Evolutionary conservation across 1,284 basidiomycete genomes (phyloP).

Genomic region (Sporisorium exsertum): DNA sequence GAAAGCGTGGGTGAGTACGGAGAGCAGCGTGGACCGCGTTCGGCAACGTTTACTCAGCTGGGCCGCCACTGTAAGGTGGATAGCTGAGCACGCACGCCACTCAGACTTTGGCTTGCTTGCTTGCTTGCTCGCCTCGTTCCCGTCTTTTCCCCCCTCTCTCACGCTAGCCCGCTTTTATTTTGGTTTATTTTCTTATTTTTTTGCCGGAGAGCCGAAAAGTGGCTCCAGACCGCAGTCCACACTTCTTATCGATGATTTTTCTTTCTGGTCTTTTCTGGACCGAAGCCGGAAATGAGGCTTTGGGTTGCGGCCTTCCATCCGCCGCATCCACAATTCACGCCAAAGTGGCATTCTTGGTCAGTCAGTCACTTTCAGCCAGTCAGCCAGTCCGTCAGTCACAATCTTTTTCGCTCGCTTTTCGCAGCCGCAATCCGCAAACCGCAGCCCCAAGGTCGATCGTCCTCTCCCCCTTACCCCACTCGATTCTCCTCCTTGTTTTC

Average conservation of each 20-base stretch:
- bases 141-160: not conserved
- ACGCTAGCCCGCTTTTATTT: no score
- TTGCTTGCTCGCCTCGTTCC: not conserved
- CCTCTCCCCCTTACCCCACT: not conserved
- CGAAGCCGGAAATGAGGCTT: conserved; percentile 7
- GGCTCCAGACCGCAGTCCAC: conserved; percentile 42
- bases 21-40: not conserved
- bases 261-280: not conserved
- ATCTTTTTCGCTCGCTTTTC: conserved; percentile 7
- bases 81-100: no score
- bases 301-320: not conserved
- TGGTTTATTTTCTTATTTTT: conserved; percentile 1
- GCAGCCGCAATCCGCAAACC: no score
- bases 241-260: conserved; percentile 45
- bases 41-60: not conserved
- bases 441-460: no score
- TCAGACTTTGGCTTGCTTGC: not conserved
- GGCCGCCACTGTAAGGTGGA: conserved; percentile 1
- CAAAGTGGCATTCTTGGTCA: not conserved
- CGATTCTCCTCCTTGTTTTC: not conserved
- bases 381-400: conserved; percentile 4
- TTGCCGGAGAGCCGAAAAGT: not conserved
- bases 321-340: conserved; percentile 10
- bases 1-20: no score
- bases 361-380: conserved; percentile 1